These are phyloP conservation scores for Malbranchea zuffiana DNA, from an alignment of 2,329 filamentous ascomycete species.

Conservation along the genomic window DNA sequence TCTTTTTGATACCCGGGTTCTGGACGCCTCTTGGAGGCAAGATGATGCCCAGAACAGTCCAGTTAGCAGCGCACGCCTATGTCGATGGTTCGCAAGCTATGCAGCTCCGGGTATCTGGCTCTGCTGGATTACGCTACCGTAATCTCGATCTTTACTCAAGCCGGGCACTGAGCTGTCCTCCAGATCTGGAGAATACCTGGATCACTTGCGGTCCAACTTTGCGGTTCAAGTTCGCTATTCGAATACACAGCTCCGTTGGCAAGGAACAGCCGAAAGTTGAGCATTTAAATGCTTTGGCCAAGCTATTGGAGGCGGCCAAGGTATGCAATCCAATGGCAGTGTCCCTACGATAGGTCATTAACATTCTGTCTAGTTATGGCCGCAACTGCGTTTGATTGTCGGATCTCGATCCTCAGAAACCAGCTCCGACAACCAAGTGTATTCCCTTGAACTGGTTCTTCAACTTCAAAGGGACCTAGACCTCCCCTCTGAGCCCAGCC, in stretches of 20 bases:
- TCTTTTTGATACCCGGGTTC: too few relatives aligned
- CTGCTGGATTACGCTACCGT: too few relatives aligned
- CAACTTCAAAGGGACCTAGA: constrained; percentile 6
- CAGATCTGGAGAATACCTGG: constrained; percentile 18
- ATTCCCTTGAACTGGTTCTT: constrained; percentile 4
- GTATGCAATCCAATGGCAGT: constrained; percentile 13
- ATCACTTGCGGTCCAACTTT: constrained; percentile 19
- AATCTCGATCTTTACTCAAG: too few relatives aligned
- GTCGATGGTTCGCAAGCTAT: constrained; percentile 10
- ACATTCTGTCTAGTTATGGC: constrained; percentile 22
- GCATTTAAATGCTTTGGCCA: constrained; percentile 12
- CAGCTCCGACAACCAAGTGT: neutral
- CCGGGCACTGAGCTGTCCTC: too few relatives aligned
- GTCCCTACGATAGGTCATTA: neutral
- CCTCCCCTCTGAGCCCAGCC: neutral
- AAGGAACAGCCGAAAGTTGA: neutral
- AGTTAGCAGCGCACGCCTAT: too few relatives aligned
- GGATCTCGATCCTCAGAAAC: constrained; percentile 17
- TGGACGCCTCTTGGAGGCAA: too few relatives aligned
- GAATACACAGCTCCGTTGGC: constrained; percentile 7
- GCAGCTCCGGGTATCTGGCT: constrained; percentile 17
- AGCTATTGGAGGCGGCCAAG: constrained; percentile 20
- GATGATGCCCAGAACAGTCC: too few relatives aligned
- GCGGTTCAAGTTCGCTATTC: constrained; percentile 20
- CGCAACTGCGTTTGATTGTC: constrained; percentile 21